phyloP scores from a whole-genome alignment of 1,284 basidiomycete genomes.

The Microbotryomycetes sp. region DNA sequence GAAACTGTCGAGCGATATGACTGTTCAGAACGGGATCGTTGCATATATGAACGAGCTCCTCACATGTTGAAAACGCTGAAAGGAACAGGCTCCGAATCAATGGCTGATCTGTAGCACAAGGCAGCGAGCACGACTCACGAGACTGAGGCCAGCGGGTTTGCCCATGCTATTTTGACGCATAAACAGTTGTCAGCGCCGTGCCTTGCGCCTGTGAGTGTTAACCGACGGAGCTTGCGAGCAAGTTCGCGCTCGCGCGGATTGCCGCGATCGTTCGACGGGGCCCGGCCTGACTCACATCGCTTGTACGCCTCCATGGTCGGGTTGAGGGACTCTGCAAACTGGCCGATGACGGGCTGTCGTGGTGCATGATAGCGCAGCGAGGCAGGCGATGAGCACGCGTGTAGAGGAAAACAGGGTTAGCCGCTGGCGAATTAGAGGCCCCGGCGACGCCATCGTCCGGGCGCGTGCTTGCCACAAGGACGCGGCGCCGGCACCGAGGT shows the following conservation, averaged over 20 bases:
- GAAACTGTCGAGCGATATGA: conserved; percentile 54
- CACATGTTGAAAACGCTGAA: conserved; percentile 82
- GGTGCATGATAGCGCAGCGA: neutral
- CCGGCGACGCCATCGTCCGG: too few species aligned
- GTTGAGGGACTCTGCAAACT: conserved; percentile 70
- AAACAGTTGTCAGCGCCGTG: too few species aligned
- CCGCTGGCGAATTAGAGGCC: too few species aligned
- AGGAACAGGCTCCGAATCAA: neutral
- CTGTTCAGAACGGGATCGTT: neutral
- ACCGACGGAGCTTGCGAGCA: neutral
- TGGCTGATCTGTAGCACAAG: neutral
- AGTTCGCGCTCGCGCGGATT: neutral
- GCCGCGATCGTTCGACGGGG: neutral
- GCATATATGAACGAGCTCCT: conserved; percentile 37
- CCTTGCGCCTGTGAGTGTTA: too few species aligned
- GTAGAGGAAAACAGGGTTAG: too few species aligned
- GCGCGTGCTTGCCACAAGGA: too few species aligned
- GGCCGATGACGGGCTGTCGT: conserved; percentile 68
- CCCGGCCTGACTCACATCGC: conserved; percentile 32
- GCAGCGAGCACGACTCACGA: conserved; percentile 43
- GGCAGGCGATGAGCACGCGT: too few species aligned
- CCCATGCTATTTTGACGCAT: conserved; percentile 53
- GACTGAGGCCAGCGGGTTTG: conserved; percentile 61
- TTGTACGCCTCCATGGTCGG: conserved; percentile 84
- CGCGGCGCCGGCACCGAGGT: too few species aligned